Base-by-base conservation (phyloP, 441 rosid species). In the Raphanus hybrid region DNA sequence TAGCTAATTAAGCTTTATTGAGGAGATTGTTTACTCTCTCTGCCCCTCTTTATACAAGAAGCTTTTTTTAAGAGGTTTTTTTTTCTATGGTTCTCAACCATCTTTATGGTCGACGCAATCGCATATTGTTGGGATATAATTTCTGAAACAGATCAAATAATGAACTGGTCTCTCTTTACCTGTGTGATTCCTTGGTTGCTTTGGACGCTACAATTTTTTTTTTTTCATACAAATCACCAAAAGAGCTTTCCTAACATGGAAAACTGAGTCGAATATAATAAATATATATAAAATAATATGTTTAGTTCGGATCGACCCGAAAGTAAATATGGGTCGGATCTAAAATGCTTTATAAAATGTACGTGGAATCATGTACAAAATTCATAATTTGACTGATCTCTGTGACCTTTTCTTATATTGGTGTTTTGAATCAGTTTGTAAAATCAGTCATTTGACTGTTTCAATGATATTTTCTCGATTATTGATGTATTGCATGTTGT, bases 1-100 rank as follows among this genome's bases (percentile, higher is more conserved):
- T 83, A 50, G 45, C 86, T 59, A 70, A 77, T 70, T 89, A 75
- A 14, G 35, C 70, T 7, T 7, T 10, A 2, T 50, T 6, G 8
- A 54, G 58, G 58, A 14, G 37, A 14, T 20, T 8, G 41, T 8
- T 20, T 41, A 57, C 61, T 43, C 34, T 64, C 75, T 58, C 55
- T 48, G 55, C 16, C 50, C 43, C 8, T 63, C 4, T 66, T n/a
- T 59, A 71, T 37, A 71, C 34, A 52, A 35, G 35, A 59, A 14
- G 18, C 18, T 62, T 62, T 61, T 32, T 70, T 16, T 34, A 16
- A 27, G 18, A n/a, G 64, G 8, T 23, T 65, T 71, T 39, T 39
- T 34, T 59, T 54, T 54, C 29, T 71, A 61, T 61, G 65, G 41
- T 41, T 39, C 64, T 14, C 45, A 61, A 61, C 29, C 75, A 26